Percentiles rank a stretch among this genome's conserved stretches.
Conservation (phyloP, 2,329 filamentous ascomycete genomes). For the Aspergillus caelatus region DNA sequence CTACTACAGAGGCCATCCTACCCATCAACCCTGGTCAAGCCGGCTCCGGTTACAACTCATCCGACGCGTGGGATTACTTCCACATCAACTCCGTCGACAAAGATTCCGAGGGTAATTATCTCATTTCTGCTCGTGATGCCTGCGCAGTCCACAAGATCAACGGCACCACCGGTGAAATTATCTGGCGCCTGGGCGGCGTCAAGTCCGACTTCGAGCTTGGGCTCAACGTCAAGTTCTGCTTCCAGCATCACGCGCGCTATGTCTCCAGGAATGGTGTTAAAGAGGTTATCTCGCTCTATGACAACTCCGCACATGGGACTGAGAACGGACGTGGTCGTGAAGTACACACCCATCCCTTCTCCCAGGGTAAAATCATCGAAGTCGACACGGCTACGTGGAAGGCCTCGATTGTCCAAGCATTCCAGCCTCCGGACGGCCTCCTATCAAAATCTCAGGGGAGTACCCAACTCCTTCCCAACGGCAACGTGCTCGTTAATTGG, state of each 20-base stretch:
- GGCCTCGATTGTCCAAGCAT: constrained; percentile 51
- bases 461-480: constrained; percentile 57
- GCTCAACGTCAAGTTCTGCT: constrained; percentile 51
- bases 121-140: constrained; percentile 52
- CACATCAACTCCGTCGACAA: constrained; percentile 53
- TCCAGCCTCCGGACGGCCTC: constrained; percentile 53
- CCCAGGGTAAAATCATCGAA: constrained; percentile 49
- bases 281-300: constrained; percentile 57
- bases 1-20: constrained; percentile 47
- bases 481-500: constrained; percentile 61
- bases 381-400: constrained; percentile 49
- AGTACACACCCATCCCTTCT: constrained; percentile 44
- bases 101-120: constrained; percentile 47
- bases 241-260: constrained; percentile 56
- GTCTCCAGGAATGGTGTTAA: constrained; percentile 49
- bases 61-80: constrained; percentile 54
- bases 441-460: constrained; percentile 56
- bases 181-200: constrained; percentile 53
- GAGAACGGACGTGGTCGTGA: constrained; percentile 35
- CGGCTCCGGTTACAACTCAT: constrained; percentile 39
- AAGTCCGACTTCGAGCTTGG: constrained; percentile 48
- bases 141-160: constrained; percentile 54
- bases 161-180: constrained; percentile 48
- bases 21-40: constrained; percentile 52
- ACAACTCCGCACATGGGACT: constrained; percentile 54